Conservation (phyloP, 78 protist species). For the Acrasis kona region DNA sequence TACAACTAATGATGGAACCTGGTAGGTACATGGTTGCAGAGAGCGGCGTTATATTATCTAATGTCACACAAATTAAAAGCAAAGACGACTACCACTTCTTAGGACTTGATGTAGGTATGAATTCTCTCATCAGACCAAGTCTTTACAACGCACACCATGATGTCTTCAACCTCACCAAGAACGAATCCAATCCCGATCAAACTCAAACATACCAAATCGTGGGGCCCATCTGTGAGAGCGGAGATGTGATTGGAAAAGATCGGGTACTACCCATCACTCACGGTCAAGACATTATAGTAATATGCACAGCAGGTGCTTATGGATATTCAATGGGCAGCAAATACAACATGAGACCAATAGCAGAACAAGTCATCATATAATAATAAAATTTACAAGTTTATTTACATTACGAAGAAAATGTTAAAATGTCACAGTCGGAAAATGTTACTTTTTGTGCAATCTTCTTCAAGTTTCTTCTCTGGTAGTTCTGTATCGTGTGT, state of each 20-base stretch:
- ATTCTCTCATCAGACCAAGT: neutral
- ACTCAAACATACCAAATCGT: neutral
- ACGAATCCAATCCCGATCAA: neutral
- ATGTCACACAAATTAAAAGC: neutral
- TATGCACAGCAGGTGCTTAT: slow-evolving; percentile 2
- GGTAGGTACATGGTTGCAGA: neutral
- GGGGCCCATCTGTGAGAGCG: neutral
- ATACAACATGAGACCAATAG: neutral
- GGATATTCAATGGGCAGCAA: neutral
- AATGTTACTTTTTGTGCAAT: too few relatives aligned
- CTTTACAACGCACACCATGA: neutral
- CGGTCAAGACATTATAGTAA: neutral
- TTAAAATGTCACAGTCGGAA: too few relatives aligned
- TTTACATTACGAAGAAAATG: too few relatives aligned
- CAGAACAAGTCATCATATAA: neutral
- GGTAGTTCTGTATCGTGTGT: too few relatives aligned
- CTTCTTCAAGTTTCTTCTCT: too few relatives aligned
- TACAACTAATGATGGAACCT: neutral
- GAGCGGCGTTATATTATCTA: neutral
- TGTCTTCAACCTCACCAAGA: neutral
- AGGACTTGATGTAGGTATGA: slow-evolving; percentile 3
- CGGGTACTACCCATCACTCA: neutral
- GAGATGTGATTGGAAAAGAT: neutral
- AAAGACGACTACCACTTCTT: neutral
- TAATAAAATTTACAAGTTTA: too few relatives aligned